Evolutionary conservation across 352 stramenopile species (phyloP), one percentile per base, ranked within the genome.

Genomic region (Phytopythium aichiense): DNA sequence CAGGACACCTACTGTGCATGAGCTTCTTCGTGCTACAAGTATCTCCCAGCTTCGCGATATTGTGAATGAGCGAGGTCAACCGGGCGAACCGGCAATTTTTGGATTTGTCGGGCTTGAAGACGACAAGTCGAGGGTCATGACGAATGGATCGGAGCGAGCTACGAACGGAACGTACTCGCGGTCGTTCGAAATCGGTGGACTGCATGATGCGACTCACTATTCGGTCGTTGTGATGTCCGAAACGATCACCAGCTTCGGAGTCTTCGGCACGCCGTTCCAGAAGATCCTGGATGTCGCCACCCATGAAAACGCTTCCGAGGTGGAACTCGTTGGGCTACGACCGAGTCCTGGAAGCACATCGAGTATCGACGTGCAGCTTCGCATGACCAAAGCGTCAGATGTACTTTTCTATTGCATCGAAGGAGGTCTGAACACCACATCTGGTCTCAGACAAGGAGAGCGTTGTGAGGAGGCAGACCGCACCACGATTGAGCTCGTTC

Each of bases 241-340:
- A 37, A 93, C 86, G 0, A 70, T 70, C 20, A 61, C 58, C 6
- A 95, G 86, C 48, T 70, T 77, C 60, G 84, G 86, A 3, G 69
- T 92, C 16, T 88, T 89, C 38, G 78, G 81, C 1, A 50, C 63
- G 6, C 68, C 74, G 2, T 89, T 77, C 31, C 57, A 65, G 22
- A 65, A 69, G 0, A 31, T 85, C 7, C 33, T 91, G 1, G 84
- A 93, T 38, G 69, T 68, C 12, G 33, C 64, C 4, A 92, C 84
- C 2, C 86, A 94, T 51, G 75, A 88, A 49, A 84, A 87, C 15
- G 86, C 86, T 0, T 90, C 81, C 2, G 64, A 80, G 7, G 69
- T 92, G 7, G 56, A 58, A 18, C n/a, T 91, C 0, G 31, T 58
- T 15, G 62, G 62, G 2, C 65, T 58, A 0, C 62, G 48, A 8